Conservation (phyloP, 2,329 filamentous ascomycete genomes). For the Monosporascus sp. region DNA sequence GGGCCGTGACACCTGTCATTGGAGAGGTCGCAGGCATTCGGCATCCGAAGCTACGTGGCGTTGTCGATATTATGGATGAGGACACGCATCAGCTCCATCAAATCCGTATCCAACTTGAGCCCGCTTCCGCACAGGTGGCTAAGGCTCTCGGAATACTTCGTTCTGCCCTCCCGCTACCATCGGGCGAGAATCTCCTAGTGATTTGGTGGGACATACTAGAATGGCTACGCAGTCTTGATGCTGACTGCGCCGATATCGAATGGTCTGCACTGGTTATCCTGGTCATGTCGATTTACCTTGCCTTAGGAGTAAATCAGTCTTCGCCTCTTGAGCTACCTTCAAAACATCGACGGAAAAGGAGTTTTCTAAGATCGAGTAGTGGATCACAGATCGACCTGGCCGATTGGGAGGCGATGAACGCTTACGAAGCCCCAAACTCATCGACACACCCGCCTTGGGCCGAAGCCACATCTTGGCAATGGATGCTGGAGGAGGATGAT, state of each 20-base stretch:
- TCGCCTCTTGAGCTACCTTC: slow-evolving; percentile 14
- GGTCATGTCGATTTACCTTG: slow-evolving; percentile 59
- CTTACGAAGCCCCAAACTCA: slow-evolving; percentile 42
- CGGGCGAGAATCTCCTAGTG: slow-evolving; percentile 57
- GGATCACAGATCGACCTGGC: slow-evolving; percentile 24
- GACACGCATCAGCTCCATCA: slow-evolving; percentile 56
- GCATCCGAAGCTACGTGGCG: slow-evolving; percentile 53
- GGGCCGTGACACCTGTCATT: slow-evolving; percentile 41
- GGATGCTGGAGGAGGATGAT: slow-evolving; percentile 58
- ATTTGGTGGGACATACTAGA: slow-evolving; percentile 71
- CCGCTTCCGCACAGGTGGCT: slow-evolving; percentile 56
- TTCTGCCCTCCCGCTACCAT: slow-evolving; percentile 55
- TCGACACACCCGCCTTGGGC: slow-evolving; percentile 51
- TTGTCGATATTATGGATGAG: slow-evolving; percentile 63
- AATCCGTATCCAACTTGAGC: slow-evolving; percentile 62
- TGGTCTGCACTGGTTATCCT: slow-evolving; percentile 65
- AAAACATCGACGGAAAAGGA: slow-evolving; percentile 15
- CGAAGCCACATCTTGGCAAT: slow-evolving; percentile 63
- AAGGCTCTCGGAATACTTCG: slow-evolving; percentile 58
- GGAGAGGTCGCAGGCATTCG: slow-evolving; percentile 49
- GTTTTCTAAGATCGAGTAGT: slow-evolving; percentile 26
- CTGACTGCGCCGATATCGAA: slow-evolving; percentile 49
- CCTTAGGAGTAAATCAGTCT: slow-evolving; percentile 39
- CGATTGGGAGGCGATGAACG: slow-evolving; percentile 45
- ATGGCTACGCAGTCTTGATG: slow-evolving; percentile 54